Conservation (phyloP, 2,329 filamentous ascomycete species). For the Moelleriella libera region DNA sequence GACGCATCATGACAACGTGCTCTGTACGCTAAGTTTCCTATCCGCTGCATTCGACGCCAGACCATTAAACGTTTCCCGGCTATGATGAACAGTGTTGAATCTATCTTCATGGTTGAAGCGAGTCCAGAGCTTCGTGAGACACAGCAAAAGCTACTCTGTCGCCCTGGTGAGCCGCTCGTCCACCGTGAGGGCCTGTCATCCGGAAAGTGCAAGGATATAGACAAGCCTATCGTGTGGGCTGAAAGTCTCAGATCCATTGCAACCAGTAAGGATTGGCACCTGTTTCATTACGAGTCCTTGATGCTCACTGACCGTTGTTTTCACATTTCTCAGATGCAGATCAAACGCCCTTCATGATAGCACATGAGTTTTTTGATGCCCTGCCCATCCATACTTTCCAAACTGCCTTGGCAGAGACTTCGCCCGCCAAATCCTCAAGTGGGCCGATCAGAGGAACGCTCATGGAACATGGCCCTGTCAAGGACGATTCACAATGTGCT, state of each 20-base stretch:
- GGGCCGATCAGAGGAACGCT: too few relatives aligned
- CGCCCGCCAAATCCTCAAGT: slow-evolving; percentile 11
- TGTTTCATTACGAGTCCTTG: not conserved
- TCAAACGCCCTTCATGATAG: slow-evolving; percentile 82
- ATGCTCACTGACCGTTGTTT: not conserved
- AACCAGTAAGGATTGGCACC: slow-evolving; percentile 30
- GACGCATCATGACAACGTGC: too few relatives aligned
- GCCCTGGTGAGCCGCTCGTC: slow-evolving; percentile 48
- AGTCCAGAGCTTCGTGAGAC: slow-evolving; percentile 62
- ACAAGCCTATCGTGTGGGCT: slow-evolving; percentile 72
- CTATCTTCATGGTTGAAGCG: slow-evolving; percentile 93
- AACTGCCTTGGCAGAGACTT: slow-evolving; percentile 35
- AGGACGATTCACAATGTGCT: not conserved
- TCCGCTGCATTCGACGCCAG: slow-evolving; percentile 24
- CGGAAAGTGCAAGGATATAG: slow-evolving; percentile 61
- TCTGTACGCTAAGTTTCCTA: too few relatives aligned
- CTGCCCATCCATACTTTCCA: slow-evolving; percentile 94
- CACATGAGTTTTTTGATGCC: slow-evolving; percentile 97
- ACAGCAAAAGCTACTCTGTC: slow-evolving; percentile 74
- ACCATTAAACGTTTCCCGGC: slow-evolving; percentile 73
- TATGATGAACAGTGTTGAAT: slow-evolving; percentile 63
- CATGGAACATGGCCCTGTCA: too few relatives aligned
- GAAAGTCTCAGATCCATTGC: slow-evolving; percentile 80
- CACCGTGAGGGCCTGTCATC: slow-evolving; percentile 59
- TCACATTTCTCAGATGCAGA: slow-evolving; percentile 32